A percentile compares a stretch with the other conserved stretches of the same genome.
phyloP scores from a whole-genome alignment of 305 asterid species.

The Fraxinus platypoda region DNA sequence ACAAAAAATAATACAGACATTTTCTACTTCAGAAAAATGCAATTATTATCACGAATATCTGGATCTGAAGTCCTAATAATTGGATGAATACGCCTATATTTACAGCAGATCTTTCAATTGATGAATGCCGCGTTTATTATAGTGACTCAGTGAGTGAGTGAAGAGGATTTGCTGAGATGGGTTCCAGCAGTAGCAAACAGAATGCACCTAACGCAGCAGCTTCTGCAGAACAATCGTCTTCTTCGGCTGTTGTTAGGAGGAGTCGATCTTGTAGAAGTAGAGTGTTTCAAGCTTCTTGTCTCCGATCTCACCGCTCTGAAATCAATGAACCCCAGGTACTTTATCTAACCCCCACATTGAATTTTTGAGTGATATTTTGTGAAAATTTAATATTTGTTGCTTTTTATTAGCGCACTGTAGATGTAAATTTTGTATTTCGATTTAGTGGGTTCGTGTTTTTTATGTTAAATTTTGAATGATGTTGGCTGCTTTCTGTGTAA shows the following conservation, averaged over 20 bases:
- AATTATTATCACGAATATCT: constrained; percentile 29
- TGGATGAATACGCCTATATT: constrained; percentile 3
- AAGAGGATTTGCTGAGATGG: constrained; percentile 40
- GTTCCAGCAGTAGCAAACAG: constrained; percentile 67
- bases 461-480: constrained; percentile 12
- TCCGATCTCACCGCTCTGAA: constrained; percentile 52
- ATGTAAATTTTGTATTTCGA: background rate
- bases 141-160: constrained; percentile 9
- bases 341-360: background rate
- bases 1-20: background rate
- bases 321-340: constrained; percentile 50
- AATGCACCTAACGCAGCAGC: constrained; percentile 39
- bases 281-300: constrained; percentile 61
- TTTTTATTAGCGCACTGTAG: too few species aligned
- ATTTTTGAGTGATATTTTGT: background rate
- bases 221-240: constrained; percentile 22
- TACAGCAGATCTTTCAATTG: constrained; percentile 31
- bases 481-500: constrained; percentile 4
- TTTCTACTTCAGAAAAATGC: constrained; percentile 30
- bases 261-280: constrained; percentile 55
- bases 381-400: constrained; percentile 15
- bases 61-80: constrained; percentile 42
- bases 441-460: constrained; percentile 15
- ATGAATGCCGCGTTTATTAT: constrained; percentile 1
- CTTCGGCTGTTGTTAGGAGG: constrained; percentile 49